A percentile compares a stretch with the other conserved stretches of the same genome.
phyloP scores from a whole-genome alignment of 257 asterid genomes.

The Eucommia ulmoides region DNA sequence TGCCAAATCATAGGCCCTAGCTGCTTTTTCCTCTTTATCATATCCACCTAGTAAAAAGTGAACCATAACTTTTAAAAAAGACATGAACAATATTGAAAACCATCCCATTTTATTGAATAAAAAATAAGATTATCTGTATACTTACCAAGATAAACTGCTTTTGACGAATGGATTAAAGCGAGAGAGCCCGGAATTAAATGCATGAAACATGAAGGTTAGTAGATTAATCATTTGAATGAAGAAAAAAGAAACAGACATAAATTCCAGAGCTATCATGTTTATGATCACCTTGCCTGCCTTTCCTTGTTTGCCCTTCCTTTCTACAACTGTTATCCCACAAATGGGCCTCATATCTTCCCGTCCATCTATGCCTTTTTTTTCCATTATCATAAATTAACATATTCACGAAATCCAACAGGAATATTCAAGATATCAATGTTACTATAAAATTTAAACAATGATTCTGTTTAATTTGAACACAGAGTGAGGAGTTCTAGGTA shows the following conservation, averaged over 20 bases:
- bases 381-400: no score
- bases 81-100: no score
- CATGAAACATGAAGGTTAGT: conserved; percentile 12
- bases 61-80: no score
- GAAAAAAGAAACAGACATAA: background rate
- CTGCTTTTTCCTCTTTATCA: conserved; percentile 88
- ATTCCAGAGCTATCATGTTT: background rate
- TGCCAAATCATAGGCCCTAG: conserved; percentile 83
- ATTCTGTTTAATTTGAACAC: no score
- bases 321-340: conserved; percentile 80
- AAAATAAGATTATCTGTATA: no score
- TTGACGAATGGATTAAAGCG: background rate
- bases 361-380: conserved; percentile 61
- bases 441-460: no score
- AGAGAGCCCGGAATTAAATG: conserved; percentile 9
- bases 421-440: no score
- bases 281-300: conserved; percentile 69
- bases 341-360: conserved; percentile 86
- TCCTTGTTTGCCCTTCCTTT: conserved; percentile 83
- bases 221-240: conserved; percentile 1
- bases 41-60: conserved; percentile 48
- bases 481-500: no score
- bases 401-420: no score
- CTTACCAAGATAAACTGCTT: conserved; percentile 63
- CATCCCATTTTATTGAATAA: no score